Evolutionary conservation across 2,329 filamentous ascomycete species (phyloP).

Genomic region (Colletotrichum agaves): DNA sequence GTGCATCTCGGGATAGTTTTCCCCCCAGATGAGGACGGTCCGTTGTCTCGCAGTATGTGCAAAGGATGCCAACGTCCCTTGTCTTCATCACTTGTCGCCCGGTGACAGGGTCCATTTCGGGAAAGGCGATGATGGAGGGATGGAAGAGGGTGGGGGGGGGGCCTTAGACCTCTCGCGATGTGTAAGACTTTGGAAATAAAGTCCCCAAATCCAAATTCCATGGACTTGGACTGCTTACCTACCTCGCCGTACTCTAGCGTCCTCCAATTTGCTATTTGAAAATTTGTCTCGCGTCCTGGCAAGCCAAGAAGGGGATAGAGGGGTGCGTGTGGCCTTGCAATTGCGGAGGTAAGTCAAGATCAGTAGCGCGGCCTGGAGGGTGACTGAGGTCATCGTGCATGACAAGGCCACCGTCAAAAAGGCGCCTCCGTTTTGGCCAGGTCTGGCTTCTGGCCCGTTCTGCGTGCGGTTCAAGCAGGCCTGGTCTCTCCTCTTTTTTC

Average conservation of each 20-base stretch:
- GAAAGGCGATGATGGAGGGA: not conserved
- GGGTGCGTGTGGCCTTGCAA: not conserved
- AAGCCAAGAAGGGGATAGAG: not conserved
- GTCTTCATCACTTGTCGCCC: too few relatives aligned
- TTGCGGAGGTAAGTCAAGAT: constrained; percentile 17
- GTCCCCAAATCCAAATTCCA: too few relatives aligned
- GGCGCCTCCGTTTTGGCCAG: constrained; percentile 15
- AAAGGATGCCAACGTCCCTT: not conserved
- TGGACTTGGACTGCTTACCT: not conserved
- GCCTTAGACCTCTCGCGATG: constrained; percentile 5
- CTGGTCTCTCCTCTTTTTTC: not conserved
- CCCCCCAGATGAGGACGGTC: constrained; percentile 5
- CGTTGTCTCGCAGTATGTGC: not conserved
- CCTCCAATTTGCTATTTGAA: constrained; percentile 12
- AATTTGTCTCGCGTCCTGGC: too few relatives aligned
- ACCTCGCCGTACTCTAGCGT: constrained; percentile 10
- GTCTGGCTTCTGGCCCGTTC: not conserved
- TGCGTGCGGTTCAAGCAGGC: not conserved
- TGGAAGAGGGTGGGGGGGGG: not conserved
- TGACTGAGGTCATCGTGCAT: constrained; percentile 33
- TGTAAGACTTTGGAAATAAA: too few relatives aligned
- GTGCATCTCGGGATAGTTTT: constrained; percentile 17
- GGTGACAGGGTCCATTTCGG: not conserved
- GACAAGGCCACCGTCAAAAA: constrained; percentile 2
- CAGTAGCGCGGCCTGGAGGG: not conserved